Base-by-base conservation (phyloP, 202 grass and related monocot genomes). In the Digitaria exilis region DNA sequence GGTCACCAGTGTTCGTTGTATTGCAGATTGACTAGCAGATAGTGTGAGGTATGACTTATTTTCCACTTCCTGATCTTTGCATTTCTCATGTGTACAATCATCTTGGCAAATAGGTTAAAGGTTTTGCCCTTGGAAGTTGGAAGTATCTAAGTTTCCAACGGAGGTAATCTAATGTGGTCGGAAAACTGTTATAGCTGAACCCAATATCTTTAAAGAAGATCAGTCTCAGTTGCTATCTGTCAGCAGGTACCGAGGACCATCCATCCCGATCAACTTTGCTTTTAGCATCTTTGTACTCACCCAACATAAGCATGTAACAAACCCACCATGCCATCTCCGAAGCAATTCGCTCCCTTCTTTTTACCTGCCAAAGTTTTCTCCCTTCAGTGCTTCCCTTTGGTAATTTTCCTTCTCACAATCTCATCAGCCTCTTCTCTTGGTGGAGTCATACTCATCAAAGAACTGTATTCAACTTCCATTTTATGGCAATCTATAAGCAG, bases 351-450 rank as follows among this genome's bases (percentile, higher is more conserved):
- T 82, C 46, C 65, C 71, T 74, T 82, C 82, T 88, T 85, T 82
- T 73, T 85, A 78, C 85, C 77, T 85, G 67, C 68, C 60, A 88
- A 82, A 85, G 51, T 44, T 88, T 82, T 61, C 43, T 78, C 22
- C 55, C 69, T 41, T 84, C 4, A 14, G 43, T 84, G 62, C 55
- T 82, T 87, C 80, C 80, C 81, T 89, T 78, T 71, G 77, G 62
- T 74, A 35, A 42, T 59, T 69, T 82, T 9, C 35, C 37, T n/a
- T n/a, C n/a, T n/a, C n/a, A n/a, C n/a, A n/a, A 85, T 73, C 66
- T 57, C 52, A 80, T 81, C 62, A 83, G 18, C 76, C 71, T 65
- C 69, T 71, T 71, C 89, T 76, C 56, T 91, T 71, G 71, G 45
- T 77, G 71, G 80, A 26, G 26, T 81, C 70, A 81, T 76, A 28